These are phyloP conservation scores for Ceratobasidium theobromae DNA, from an alignment of 1,284 basidiomycete genomes.

Conservation along the genomic window DNA sequence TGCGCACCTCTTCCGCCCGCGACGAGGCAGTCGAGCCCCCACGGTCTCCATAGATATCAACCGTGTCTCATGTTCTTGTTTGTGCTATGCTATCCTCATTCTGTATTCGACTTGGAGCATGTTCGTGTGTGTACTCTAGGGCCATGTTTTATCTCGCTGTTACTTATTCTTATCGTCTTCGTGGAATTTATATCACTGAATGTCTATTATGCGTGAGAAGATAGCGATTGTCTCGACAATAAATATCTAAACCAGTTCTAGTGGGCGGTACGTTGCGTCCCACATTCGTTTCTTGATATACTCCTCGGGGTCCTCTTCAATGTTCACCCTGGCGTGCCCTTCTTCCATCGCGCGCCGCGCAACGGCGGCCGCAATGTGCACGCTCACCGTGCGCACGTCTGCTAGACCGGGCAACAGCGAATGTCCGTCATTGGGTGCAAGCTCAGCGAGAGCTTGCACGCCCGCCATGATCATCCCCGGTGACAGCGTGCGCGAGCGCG, in stretches of 20 bases:
- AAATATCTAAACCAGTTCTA: constrained; percentile 23
- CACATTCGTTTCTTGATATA: constrained; percentile 56
- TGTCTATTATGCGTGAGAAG: constrained; percentile 14
- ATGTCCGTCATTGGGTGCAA: constrained; percentile 57
- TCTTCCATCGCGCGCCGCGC: constrained; percentile 74
- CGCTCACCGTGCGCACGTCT: constrained; percentile 67
- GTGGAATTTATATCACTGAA: not conserved
- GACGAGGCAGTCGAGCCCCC: constrained; percentile 13
- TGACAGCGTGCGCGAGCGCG: constrained; percentile 62
- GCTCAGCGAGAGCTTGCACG: constrained; percentile 57
- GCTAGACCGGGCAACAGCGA: constrained; percentile 50
- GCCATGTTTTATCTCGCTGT: not conserved
- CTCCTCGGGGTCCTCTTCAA: constrained; percentile 54
- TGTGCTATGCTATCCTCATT: not conserved
- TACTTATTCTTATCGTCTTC: constrained; percentile 30
- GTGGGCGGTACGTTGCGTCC: constrained; percentile 56
- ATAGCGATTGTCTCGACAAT: not conserved
- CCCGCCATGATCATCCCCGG: constrained; percentile 81
- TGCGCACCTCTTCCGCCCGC: constrained; percentile 26
- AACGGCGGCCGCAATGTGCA: constrained; percentile 77
- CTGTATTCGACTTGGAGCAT: not conserved
- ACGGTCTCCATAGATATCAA: constrained; percentile 10
- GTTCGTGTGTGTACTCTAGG: not conserved
- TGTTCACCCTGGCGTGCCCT: constrained; percentile 58
- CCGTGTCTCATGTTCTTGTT: not conserved